A percentile compares a stretch with the other conserved stretches of the same genome.
Conservation (phyloP, 148 eudicot genomes). For the Silene latifolia region DNA sequence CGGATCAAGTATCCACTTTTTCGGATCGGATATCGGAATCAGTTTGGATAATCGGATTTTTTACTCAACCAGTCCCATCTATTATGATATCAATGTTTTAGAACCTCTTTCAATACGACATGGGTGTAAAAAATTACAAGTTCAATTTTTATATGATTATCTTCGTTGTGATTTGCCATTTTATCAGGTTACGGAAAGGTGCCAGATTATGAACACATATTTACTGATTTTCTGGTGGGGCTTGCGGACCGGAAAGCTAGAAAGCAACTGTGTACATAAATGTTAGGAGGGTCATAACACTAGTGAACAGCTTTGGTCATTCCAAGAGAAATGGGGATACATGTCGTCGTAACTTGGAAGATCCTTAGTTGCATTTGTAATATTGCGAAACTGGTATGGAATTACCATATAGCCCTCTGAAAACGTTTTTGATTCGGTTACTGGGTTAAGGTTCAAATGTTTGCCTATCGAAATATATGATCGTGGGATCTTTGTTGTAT, state of each 20-base stretch:
- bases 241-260: constrained; percentile 39
- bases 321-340: constrained; percentile 5
- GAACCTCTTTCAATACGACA: no score
- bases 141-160: neutral
- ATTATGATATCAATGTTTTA: no score
- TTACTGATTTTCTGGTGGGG: constrained; percentile 61
- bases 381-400: constrained; percentile 18
- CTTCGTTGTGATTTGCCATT: neutral
- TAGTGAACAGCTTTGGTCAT: constrained; percentile 16
- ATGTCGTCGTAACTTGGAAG: neutral
- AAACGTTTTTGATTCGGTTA: constrained; percentile 15
- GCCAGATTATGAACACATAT: constrained; percentile 72
- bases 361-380: constrained; percentile 9
- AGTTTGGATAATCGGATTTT: no score
- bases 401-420: neutral
- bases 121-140: no score
- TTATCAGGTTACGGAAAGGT: constrained; percentile 71
- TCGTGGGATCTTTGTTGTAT: constrained; percentile 8
- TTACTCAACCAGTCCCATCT: no score
- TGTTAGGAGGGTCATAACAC: constrained; percentile 3
- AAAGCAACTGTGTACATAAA: constrained; percentile 33
- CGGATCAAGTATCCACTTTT: no score
- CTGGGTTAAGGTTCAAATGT: constrained; percentile 9
- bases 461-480: constrained; percentile 27
- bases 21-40: no score